Evolutionary conservation across 305 asterid genomes (phyloP).

Genomic region (Solanum hybrid): DNA sequence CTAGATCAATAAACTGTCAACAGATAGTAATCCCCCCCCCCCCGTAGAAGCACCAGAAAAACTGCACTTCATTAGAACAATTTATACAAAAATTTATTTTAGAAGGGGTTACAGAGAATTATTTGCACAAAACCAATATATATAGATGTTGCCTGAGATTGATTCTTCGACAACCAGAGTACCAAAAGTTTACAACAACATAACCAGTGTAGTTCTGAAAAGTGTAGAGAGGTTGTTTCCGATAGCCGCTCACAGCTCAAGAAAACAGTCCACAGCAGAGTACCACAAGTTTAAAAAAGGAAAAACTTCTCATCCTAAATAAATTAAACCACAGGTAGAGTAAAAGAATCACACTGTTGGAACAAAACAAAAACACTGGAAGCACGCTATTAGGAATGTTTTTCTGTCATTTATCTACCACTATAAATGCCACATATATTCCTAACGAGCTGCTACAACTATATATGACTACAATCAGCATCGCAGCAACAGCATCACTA

Average conservation of each 20-base stretch:
- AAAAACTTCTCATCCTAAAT: not conserved
- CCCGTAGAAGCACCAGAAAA: not conserved
- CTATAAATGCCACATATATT: too few species aligned
- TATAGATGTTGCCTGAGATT: not conserved
- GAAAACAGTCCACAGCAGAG: not conserved
- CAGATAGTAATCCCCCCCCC: not conserved
- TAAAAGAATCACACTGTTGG: too few species aligned
- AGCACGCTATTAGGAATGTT: too few species aligned
- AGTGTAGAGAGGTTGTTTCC: not conserved
- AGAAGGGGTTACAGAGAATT: not conserved
- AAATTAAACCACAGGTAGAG: too few species aligned
- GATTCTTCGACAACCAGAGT: not conserved
- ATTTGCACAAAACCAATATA: not conserved
- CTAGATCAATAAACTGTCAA: not conserved
- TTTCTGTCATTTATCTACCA: too few species aligned
- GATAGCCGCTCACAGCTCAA: not conserved
- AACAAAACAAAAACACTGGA: too few species aligned
- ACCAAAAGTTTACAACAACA: not conserved
- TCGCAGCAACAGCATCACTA: too few species aligned
- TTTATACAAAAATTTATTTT: not conserved
- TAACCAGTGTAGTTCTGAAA: not conserved
- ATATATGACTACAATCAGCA: too few species aligned
- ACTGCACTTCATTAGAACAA: not conserved
- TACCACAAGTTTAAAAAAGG: not conserved
- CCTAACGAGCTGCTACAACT: too few species aligned